Base-by-base conservation (phyloP, 2,329 filamentous ascomycete genomes). In the Aspergillus pseudoterreus region DNA sequence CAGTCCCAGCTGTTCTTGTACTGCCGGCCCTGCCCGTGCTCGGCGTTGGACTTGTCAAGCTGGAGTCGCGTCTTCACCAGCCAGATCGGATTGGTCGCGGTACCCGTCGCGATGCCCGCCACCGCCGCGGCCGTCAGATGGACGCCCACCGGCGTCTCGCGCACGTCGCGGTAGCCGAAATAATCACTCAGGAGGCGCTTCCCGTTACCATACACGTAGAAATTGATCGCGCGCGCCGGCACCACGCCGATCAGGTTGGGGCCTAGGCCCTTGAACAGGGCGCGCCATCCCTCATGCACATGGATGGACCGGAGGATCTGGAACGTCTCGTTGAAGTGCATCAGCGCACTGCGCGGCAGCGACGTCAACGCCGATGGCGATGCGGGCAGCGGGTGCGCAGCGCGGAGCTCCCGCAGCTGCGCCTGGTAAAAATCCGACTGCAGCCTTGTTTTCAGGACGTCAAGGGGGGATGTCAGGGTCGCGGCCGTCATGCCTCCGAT, bases 371-470 rank as follows among this genome's bases (percentile, higher is more conserved):
- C 22, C 22, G 70, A 77, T 3, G 59, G 56, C 61, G 72, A 80
- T 3, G 55, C 46, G 64, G 64, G 79, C 1, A 79, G 65, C 11
- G 77, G 76, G 49, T 80, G 77, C 38, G 84, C 81, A n/a, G 82
- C 75, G 45, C 88, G 82, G 8, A 83, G 80, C 14, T 86, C 82
- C 51, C 56, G 56, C 43, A 96, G 80, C 71, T 96, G 89, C 8
- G 85, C 80, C 70, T 96, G 90, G 78, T 96, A 96, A 70, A 95
- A 95, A 67, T 95, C 92, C 64, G 90, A 95, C 70, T 97, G 92
- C 3, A 97, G 79, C 33, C 92, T 85, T 10, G 92, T 97, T 71
- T 95, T 95, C 46, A 97, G 81, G 30, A 96, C 92, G 67, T 96
- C 92, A 53, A 97, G 86, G 19, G 92, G 92, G 8, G 90, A 91